Percentiles rank a stretch among this genome's conserved stretches.
These are phyloP conservation scores for Ceratocystis harringtonii DNA, from an alignment of 2,329 filamentous ascomycete species.

Conservation along the genomic window DNA sequence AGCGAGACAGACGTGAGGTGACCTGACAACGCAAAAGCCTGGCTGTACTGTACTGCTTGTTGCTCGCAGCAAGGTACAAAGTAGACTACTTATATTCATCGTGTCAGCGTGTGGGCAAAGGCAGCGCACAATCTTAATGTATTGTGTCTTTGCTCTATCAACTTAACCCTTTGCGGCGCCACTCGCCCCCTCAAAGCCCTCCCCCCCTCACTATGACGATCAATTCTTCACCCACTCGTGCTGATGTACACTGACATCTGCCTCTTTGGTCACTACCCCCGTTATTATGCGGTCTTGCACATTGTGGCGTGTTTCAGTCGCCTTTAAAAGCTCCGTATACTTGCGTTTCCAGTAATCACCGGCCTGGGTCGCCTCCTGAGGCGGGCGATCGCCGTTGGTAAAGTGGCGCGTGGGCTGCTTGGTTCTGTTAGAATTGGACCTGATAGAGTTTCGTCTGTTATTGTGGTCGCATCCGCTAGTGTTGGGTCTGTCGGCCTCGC, in stretches of 20 bases:
- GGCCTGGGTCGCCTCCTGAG: neutral
- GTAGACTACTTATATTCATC: neutral
- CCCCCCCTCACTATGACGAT: neutral
- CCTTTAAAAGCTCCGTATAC: constrained; percentile 11
- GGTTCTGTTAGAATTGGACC: neutral
- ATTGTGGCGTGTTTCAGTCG: constrained; percentile 4
- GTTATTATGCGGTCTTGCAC: constrained; percentile 8
- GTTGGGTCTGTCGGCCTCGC: neutral
- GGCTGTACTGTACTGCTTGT: too few species aligned
- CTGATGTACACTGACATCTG: neutral
- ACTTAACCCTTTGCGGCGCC: neutral
- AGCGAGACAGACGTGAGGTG: too few species aligned
- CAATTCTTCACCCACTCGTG: neutral
- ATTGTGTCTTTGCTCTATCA: neutral
- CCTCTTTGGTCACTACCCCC: neutral
- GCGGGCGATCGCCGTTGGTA: constrained; percentile 8
- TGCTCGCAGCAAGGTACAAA: too few species aligned
- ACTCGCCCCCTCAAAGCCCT: neutral
- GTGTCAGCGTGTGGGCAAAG: neutral
- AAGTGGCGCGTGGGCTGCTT: neutral
- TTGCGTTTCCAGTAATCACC: constrained; percentile 14
- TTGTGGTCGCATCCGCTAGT: neutral
- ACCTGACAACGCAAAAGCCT: too few species aligned
- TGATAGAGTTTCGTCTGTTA: neutral
- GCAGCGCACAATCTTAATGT: neutral